These are phyloP conservation scores for Globisporangium abappressorium DNA, from an alignment of 352 stramenopile genomes.

Conservation along the genomic window DNA sequence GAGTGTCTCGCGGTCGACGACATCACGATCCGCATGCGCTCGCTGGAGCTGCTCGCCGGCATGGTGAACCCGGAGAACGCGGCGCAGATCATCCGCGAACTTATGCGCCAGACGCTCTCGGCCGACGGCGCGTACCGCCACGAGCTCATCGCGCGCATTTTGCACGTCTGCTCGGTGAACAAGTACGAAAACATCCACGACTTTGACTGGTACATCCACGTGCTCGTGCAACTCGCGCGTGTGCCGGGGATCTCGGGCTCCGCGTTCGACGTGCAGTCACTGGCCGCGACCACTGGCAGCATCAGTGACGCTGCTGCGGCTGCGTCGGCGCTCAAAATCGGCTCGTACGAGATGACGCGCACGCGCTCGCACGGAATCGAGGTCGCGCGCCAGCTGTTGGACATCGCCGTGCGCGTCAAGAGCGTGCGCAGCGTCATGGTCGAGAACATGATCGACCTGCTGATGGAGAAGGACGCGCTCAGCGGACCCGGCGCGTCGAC, in stretches of 20 bases:
- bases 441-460: slow-evolving; percentile 91
- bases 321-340: slow-evolving; percentile 30
- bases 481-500: slow-evolving; percentile 73
- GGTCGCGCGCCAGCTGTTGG: slow-evolving; percentile 93
- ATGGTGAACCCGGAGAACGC: slow-evolving; percentile 97
- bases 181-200: slow-evolving; percentile 98
- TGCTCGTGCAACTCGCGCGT: slow-evolving; percentile 94
- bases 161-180: slow-evolving; percentile 95
- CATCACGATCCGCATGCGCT: slow-evolving; percentile 97
- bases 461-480: slow-evolving; percentile 87
- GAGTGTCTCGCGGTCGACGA: slow-evolving; percentile 97
- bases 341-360: slow-evolving; percentile 25
- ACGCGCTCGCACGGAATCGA: slow-evolving; percentile 71
- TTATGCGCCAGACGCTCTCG: slow-evolving; percentile 94
- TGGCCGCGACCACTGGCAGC: slow-evolving; percentile 24
- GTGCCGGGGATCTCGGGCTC: slow-evolving; percentile 75
- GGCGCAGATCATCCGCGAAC: slow-evolving; percentile 94
- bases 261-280: slow-evolving; percentile 30
- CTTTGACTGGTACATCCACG: slow-evolving; percentile 98
- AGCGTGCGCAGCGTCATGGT: slow-evolving; percentile 94
- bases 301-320: slow-evolving; percentile 20
- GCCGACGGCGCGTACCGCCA: slow-evolving; percentile 94
- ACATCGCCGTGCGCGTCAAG: slow-evolving; percentile 96
- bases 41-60: slow-evolving; percentile 93
- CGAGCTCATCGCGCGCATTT: slow-evolving; percentile 95